Percentiles rank a stretch among this genome's conserved stretches.
phyloP scores from a whole-genome alignment of 2,329 filamentous ascomycete genomes.

The Colletotrichum acutatum region DNA sequence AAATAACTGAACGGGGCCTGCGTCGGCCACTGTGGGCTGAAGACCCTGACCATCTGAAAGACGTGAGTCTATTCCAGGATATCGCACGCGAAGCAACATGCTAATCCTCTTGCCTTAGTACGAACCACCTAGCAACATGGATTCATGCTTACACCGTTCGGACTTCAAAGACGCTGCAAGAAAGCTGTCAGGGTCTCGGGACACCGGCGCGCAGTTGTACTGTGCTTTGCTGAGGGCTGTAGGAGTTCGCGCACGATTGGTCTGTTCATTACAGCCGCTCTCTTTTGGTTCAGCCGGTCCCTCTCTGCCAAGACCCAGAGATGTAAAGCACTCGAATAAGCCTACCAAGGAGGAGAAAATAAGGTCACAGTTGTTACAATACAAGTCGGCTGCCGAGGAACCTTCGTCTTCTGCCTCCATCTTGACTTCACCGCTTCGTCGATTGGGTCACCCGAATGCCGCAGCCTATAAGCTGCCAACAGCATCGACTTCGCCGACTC shows the following conservation, averaged over 20 bases:
- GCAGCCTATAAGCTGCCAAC: slow-evolving; percentile 62
- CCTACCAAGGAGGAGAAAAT: slow-evolving; percentile 48
- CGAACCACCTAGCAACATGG: slow-evolving; percentile 69
- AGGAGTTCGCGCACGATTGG: slow-evolving; percentile 84
- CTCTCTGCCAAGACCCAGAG: slow-evolving; percentile 54
- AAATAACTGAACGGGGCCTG: slow-evolving; percentile 77
- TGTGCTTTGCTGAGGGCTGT: slow-evolving; percentile 86
- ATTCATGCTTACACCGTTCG: slow-evolving; percentile 73
- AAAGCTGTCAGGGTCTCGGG: slow-evolving; percentile 81
- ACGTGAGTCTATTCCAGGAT: slow-evolving; percentile 53
- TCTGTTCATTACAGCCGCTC: slow-evolving; percentile 90
- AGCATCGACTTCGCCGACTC: slow-evolving; percentile 49
- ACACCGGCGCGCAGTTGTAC: slow-evolving; percentile 90
- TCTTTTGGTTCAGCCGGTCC: slow-evolving; percentile 71
- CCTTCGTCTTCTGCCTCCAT: slow-evolving; percentile 42
- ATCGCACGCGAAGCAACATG: not conserved
- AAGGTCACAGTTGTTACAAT: slow-evolving; percentile 52
- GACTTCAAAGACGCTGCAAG: slow-evolving; percentile 81
- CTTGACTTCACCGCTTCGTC: slow-evolving; percentile 54
- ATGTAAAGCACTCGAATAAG: slow-evolving; percentile 45
- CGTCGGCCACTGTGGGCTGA: slow-evolving; percentile 81
- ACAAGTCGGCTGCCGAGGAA: slow-evolving; percentile 42
- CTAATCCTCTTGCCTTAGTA: slow-evolving; percentile 54
- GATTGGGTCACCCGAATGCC: slow-evolving; percentile 66
- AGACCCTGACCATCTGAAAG: slow-evolving; percentile 67